Base-by-base conservation (phyloP, 2,329 filamentous ascomycete species). In the Dothistroma septosporum region DNA sequence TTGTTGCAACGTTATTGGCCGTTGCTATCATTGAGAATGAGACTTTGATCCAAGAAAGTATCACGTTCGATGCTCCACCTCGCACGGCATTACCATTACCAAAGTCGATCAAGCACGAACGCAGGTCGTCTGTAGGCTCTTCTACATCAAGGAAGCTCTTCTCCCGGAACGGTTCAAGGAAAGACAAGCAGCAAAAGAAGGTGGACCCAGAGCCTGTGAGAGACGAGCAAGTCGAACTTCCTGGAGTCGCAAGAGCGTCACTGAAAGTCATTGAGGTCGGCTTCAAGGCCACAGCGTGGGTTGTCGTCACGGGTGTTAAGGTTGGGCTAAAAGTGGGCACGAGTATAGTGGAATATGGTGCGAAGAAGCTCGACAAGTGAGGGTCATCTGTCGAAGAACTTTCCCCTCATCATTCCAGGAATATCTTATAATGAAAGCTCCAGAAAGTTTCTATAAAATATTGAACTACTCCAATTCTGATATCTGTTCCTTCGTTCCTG, bases 1-100 rank as follows among this genome's bases (percentile, higher is more conserved):
- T 74, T 1, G 70, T 78, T 5, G 72, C 71, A 2, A 73, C 78
- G 0, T 68, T 81, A 11, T 67, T 81, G 32, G 76, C 77, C 16
- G 76, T 80, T 46, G 78, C 78, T 0, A 74, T 79, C 0, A 75
- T 78, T 12, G 79, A 81, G 69, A 74, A 75, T 16, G 72, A 74
- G 0, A 68, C 74, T n/a, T 67, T 66, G 6, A 53, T 63, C 1
- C 55, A 58, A 11, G 67, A 71, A 41, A 62, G 61, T 35, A 59
- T 73, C 28, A 67, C 66, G 4, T 75, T 75, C 54, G 72, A 64
- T n/a, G 64, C 71, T 8, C 73, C 73, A 9, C 73, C 73, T 0
- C 66, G 62, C 28, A 63, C 63, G 19, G 47, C 66, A 2, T 24
- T 64, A 35, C 48, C 66, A 2, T 31, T 64, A 35, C 48, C 48